These are phyloP conservation scores for Russula emetica DNA, from an alignment of 768 basidiomycete genomes.

Conservation along the genomic window DNA sequence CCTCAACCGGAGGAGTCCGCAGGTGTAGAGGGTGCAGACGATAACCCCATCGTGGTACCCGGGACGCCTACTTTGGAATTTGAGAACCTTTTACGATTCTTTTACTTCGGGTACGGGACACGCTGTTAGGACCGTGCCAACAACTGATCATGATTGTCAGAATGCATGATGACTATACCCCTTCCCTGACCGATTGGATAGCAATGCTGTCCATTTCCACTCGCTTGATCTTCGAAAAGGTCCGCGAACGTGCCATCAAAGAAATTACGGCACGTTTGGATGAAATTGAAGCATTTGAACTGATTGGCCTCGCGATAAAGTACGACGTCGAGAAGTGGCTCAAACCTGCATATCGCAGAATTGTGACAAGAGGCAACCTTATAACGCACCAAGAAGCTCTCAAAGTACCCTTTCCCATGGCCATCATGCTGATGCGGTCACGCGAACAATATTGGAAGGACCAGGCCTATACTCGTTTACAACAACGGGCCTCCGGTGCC, in stretches of 20 bases:
- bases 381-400: conserved; percentile 12
- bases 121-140: background rate
- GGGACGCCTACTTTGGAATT: conserved; percentile 23
- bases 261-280: conserved; percentile 18
- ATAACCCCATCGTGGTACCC: conserved; percentile 27
- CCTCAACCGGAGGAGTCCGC: conserved; percentile 24
- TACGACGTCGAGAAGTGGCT: conserved; percentile 29
- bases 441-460: conserved; percentile 17
- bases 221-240: conserved; percentile 19
- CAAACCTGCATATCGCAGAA: conserved; percentile 19
- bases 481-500: too few species aligned
- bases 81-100: conserved; percentile 26
- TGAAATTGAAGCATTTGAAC: conserved; percentile 22
- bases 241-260: conserved; percentile 24
- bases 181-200: conserved; percentile 24
- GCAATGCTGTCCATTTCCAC: conserved; percentile 25
- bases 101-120: conserved; percentile 26
- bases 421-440: conserved; percentile 21
- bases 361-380: conserved; percentile 5
- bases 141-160: conserved; percentile 9
- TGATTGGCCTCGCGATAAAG: conserved; percentile 26
- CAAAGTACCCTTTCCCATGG: conserved; percentile 8
- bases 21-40: conserved; percentile 25
- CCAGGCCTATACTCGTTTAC: too few species aligned
- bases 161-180: conserved; percentile 12